These are phyloP conservation scores for Lecanicillium sp. DNA, from an alignment of 2,329 filamentous ascomycete genomes.

Conservation along the genomic window DNA sequence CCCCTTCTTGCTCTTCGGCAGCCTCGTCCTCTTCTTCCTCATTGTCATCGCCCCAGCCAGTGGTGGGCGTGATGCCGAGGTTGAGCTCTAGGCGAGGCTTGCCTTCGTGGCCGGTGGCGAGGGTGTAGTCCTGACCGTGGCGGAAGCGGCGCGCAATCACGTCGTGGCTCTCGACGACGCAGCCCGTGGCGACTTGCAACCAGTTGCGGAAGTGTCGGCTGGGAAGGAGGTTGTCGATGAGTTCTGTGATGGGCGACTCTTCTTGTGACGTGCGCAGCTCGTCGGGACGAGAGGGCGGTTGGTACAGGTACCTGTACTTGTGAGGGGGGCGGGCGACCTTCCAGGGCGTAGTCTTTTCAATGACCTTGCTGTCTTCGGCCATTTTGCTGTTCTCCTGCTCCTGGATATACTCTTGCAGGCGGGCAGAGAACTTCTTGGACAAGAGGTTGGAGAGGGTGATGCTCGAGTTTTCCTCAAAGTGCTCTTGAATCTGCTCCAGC, in stretches of 20 bases:
- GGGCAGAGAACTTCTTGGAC: slow-evolving; percentile 65
- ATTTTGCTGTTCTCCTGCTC: slow-evolving; percentile 48
- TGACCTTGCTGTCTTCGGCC: slow-evolving; percentile 41
- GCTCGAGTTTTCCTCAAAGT: slow-evolving; percentile 76
- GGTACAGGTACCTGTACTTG: slow-evolving; percentile 89
- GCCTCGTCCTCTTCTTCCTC: slow-evolving; percentile 39
- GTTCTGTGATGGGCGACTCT: slow-evolving; percentile 60
- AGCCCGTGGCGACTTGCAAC: slow-evolving; percentile 75
- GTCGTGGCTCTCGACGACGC: slow-evolving; percentile 65
- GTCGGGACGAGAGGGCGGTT: slow-evolving; percentile 44
- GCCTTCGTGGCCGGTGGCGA: slow-evolving; percentile 76
- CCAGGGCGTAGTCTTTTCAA: slow-evolving; percentile 57
- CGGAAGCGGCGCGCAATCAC: slow-evolving; percentile 83
- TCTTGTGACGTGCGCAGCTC: slow-evolving; percentile 28
- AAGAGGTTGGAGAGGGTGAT: slow-evolving; percentile 76
- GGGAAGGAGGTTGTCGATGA: slow-evolving; percentile 76
- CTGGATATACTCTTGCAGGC: slow-evolving; percentile 64
- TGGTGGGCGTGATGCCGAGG: slow-evolving; percentile 75
- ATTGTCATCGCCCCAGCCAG: slow-evolving; percentile 73
- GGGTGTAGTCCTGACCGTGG: slow-evolving; percentile 80
- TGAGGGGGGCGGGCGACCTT: slow-evolving; percentile 80
- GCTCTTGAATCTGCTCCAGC: slow-evolving; percentile 69
- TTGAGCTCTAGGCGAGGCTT: slow-evolving; percentile 80
- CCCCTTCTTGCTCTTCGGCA: slow-evolving; percentile 24
- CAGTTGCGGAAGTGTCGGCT: slow-evolving; percentile 83